Conservation (phyloP, 164 flowering plant species). For the Berberis thunbergii region DNA sequence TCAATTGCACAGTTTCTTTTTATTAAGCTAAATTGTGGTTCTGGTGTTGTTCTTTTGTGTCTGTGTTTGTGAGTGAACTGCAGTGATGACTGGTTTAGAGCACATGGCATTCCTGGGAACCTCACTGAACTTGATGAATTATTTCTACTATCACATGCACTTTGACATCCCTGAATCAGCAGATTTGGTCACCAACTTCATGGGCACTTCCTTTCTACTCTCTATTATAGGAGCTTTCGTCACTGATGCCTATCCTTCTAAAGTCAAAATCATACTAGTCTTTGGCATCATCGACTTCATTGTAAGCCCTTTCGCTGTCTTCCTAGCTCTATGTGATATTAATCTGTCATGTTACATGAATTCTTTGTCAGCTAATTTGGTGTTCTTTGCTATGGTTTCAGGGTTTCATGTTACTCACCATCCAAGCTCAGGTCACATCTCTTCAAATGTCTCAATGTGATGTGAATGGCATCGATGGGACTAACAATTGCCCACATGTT, state of each 20-base stretch:
- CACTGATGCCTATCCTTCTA: constrained; percentile 17
- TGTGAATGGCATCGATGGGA: background rate
- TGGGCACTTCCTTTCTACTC: constrained; percentile 17
- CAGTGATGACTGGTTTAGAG: constrained; percentile 15
- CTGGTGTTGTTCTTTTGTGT: background rate
- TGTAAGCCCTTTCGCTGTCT: constrained; percentile 2
- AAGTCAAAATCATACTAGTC: constrained; percentile 9
- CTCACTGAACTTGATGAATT: constrained; percentile 13
- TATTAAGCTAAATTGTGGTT: too few relatives aligned
- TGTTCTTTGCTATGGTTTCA: background rate
- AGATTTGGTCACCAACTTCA: constrained; percentile 12
- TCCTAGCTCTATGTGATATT: background rate
- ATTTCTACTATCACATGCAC: constrained; percentile 14
- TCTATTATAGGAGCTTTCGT: constrained; percentile 18
- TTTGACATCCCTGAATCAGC: constrained; percentile 13
- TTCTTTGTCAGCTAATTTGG: too few relatives aligned
- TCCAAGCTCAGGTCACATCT: constrained; percentile 21
- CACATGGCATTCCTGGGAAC: constrained; percentile 15
- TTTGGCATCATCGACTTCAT: constrained; percentile 17
- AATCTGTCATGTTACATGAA: background rate
- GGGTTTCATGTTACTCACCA: constrained; percentile 30
- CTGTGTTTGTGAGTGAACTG: constrained; percentile 1
- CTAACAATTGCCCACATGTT: constrained; percentile 15
- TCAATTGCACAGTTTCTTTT: too few relatives aligned
- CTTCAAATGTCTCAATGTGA: constrained; percentile 23